Conservation (phyloP, 768 basidiomycete genomes). For the Cyclocybe aegerita region DNA sequence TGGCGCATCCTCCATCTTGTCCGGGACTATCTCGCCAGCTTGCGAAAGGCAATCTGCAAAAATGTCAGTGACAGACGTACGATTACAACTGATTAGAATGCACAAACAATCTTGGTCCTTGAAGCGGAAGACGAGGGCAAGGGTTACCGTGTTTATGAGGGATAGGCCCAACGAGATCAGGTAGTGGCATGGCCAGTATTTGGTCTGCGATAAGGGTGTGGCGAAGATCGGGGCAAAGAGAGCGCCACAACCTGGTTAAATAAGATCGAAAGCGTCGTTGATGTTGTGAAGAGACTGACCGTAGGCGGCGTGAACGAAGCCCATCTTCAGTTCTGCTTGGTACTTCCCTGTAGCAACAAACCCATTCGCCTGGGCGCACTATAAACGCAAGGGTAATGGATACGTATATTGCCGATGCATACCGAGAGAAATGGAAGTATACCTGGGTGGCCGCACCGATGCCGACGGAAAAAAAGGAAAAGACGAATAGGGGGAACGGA, state of each 20-base stretch:
- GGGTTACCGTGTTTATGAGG: constrained; percentile 46
- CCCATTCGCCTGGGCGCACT: constrained; percentile 73
- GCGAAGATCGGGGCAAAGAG: constrained; percentile 71
- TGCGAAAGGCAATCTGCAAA: constrained; percentile 45
- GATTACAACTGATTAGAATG: background rate
- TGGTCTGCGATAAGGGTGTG: constrained; percentile 71
- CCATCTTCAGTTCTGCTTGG: constrained; percentile 63
- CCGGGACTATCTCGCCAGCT: constrained; percentile 45
- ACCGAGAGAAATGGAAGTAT: background rate
- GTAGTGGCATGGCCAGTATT: constrained; percentile 77
- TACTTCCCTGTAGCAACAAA: constrained; percentile 58
- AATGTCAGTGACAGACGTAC: constrained; percentile 9
- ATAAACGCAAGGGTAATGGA: background rate
- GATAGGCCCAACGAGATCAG: constrained; percentile 66
- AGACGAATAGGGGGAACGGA: constrained; percentile 60
- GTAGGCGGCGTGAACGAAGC: constrained; percentile 63
- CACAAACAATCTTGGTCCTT: constrained; percentile 64
- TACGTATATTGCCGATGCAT: background rate
- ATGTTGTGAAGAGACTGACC: constrained; percentile 29
- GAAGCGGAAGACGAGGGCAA: constrained; percentile 60
- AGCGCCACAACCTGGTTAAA: constrained; percentile 57
- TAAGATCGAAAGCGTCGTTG: background rate
- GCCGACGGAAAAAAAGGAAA: constrained; percentile 41
- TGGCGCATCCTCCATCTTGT: constrained; percentile 29
- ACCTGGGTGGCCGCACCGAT: constrained; percentile 46